Evolutionary conservation across 1,284 basidiomycete genomes (phyloP), one percentile per base, ranked within the genome.

Genomic region (Apiotrichum montevideense): DNA sequence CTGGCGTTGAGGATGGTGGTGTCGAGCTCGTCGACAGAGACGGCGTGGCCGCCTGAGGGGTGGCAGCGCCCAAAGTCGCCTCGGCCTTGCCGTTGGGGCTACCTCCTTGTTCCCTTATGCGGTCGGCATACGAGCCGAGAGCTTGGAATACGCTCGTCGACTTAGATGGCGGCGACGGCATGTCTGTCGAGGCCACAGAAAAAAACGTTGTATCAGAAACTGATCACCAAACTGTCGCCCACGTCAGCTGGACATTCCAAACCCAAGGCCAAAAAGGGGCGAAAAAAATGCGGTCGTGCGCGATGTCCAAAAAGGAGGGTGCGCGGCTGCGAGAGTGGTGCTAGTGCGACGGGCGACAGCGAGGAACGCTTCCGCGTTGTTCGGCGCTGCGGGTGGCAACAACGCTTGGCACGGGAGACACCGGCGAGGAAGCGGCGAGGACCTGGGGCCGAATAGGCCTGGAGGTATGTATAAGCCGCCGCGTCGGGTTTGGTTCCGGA

Each of bases 41-140:
- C 8, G 45, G 33, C 39, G 47, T 40, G n/a, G 35, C 35, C 7
- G 35, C 10, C 45, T 34, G 32, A 14, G 45, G 45, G 29, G 32
- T 11, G 9, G 45, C 34, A 14, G 10, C 41, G n/a, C 41, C 14
- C 6, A 35, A 33, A 29, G 32, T 8, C 11, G 6, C n/a, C 6
- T 42, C 41, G n/a, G 41, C 14, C 14, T 42, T 40, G 14, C 40
- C 45, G n/a, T 46, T 46, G 32, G 52, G 40, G 7, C 53, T 41
- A 3, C 44, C 46, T 3, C 41, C 40, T 21, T 51, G 48, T 43
- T 70, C 65, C 57, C 69, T 70, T 58, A 70, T 74, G 15, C 69
- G 57, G 52, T 73, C 73, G 57, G 73, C 73, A 51, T 73, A 75
- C 2, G 73, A 75, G 42, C 72, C 73, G 6, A 74, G 67, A 10